phyloP scores from a whole-genome alignment of 2,329 filamentous ascomycete species.

The Aspergillus arachidicola region DNA sequence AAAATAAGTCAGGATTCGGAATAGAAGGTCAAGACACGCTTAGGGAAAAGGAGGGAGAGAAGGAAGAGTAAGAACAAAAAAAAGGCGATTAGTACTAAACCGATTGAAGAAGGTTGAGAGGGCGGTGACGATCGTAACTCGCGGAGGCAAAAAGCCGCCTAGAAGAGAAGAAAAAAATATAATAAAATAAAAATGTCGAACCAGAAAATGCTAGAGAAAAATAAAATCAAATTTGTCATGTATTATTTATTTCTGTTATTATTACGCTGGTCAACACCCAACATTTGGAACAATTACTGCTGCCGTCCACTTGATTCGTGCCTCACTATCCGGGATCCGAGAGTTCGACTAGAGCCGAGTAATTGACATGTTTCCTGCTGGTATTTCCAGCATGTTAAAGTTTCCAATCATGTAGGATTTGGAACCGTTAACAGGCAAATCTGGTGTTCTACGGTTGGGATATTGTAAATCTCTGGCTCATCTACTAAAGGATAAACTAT shows the following conservation, averaged over 20 bases:
- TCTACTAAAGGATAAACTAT: slow-evolving; percentile 11
- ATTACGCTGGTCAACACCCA: slow-evolving; percentile 12
- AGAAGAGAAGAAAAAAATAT: slow-evolving; percentile 5
- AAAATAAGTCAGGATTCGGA: slow-evolving; percentile 10
- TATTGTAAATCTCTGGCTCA: slow-evolving; percentile 13
- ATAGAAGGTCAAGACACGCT: slow-evolving; percentile 2
- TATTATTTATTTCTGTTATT: slow-evolving; percentile 7
- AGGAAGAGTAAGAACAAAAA: slow-evolving; percentile 9
- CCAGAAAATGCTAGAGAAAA: background rate
- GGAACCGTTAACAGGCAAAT: slow-evolving; percentile 13
- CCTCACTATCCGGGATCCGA: slow-evolving; percentile 22
- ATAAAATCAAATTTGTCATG: background rate
- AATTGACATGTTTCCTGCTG: slow-evolving; percentile 7
- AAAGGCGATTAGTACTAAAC: slow-evolving; percentile 14
- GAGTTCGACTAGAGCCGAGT: slow-evolving; percentile 18
- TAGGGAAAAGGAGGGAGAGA: slow-evolving; percentile 9
- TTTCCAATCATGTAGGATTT: slow-evolving; percentile 1
- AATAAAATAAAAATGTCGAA: background rate
- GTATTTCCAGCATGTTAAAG: background rate
- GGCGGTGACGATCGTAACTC: slow-evolving; percentile 29
- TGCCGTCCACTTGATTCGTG: slow-evolving; percentile 26
- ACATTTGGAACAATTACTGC: slow-evolving; percentile 21
- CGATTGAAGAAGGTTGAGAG: slow-evolving; percentile 20
- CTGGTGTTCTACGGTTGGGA: slow-evolving; percentile 6
- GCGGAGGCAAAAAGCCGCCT: slow-evolving; percentile 20